Conservation (phyloP, 169 alveolate genomes). For the Plasmodium malariae region DNA sequence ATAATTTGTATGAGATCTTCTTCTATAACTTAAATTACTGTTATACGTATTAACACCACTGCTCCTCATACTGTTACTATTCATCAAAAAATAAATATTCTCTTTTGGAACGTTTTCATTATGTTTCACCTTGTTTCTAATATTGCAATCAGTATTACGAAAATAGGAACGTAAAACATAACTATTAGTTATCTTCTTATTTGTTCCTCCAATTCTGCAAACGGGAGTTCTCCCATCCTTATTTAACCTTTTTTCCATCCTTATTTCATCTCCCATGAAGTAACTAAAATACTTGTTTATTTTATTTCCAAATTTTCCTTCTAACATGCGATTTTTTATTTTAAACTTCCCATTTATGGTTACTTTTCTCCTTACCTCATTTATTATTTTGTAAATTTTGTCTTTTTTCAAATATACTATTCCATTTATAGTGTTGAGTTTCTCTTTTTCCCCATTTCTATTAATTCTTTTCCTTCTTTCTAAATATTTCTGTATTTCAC, state of each 20-base stretch:
- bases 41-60: not conserved
- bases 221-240: not conserved
- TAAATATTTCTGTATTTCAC: not conserved
- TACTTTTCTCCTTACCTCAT: constrained; percentile 45
- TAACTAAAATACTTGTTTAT: constrained; percentile 26
- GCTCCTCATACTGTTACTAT: not conserved
- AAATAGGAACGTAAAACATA: not conserved
- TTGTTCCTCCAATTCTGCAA: not conserved
- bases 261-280: not conserved
- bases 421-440: not conserved
- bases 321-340: constrained; percentile 26
- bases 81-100: not conserved
- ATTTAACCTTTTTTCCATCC: not conserved
- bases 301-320: constrained; percentile 15
- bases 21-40: not conserved
- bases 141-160: not conserved
- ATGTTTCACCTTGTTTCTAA: not conserved
- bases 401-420: constrained; percentile 19
- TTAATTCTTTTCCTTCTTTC: constrained; percentile 1
- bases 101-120: not conserved
- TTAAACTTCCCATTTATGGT: constrained; percentile 25
- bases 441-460: not conserved
- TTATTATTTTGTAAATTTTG: constrained; percentile 50
- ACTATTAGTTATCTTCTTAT: not conserved
- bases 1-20: not conserved